Evolutionary conservation across 768 basidiomycete species (phyloP).

Genomic region (Calocera viscosa): DNA sequence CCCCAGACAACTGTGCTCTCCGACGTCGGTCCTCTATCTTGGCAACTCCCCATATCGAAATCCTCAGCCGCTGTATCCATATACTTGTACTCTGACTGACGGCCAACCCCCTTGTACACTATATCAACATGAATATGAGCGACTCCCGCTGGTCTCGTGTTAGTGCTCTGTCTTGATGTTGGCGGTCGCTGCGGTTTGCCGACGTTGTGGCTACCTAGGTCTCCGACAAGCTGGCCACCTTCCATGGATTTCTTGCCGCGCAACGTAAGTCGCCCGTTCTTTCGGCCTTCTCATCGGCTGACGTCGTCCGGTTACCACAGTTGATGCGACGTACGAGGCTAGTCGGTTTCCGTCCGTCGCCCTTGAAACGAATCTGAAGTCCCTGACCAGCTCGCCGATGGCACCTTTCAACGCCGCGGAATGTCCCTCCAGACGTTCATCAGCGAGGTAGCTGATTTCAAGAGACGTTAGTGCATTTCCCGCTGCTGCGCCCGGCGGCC

Average conservation of each 20-base stretch:
- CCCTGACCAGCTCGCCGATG: conserved; percentile 11
- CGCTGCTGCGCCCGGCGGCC: too few species aligned
- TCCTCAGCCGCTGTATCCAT: not conserved
- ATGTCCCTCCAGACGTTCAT: conserved; percentile 11
- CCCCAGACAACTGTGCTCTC: conserved; percentile 1
- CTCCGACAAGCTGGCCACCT: conserved; percentile 7
- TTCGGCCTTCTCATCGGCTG: not conserved
- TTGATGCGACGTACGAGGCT: conserved; percentile 5
- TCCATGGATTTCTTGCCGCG: conserved; percentile 8
- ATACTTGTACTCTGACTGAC: not conserved
- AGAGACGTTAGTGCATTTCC: conserved; percentile 10
- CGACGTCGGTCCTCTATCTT: not conserved
- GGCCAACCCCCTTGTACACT: not conserved
- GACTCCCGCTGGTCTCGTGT: conserved; percentile 4
- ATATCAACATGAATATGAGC: not conserved
- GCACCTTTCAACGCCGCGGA: conserved; percentile 5
- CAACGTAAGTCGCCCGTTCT: not conserved
- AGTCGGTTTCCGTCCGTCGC: not conserved
- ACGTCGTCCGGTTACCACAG: not conserved
- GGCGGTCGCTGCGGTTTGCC: not conserved
- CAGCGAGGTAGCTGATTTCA: conserved; percentile 10
- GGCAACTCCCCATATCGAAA: not conserved
- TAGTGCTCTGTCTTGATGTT: not conserved
- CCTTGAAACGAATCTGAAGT: not conserved
- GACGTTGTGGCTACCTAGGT: not conserved